Conservation (phyloP, 805 yeast genomes). For the Jamesozyma rosinii region DNA sequence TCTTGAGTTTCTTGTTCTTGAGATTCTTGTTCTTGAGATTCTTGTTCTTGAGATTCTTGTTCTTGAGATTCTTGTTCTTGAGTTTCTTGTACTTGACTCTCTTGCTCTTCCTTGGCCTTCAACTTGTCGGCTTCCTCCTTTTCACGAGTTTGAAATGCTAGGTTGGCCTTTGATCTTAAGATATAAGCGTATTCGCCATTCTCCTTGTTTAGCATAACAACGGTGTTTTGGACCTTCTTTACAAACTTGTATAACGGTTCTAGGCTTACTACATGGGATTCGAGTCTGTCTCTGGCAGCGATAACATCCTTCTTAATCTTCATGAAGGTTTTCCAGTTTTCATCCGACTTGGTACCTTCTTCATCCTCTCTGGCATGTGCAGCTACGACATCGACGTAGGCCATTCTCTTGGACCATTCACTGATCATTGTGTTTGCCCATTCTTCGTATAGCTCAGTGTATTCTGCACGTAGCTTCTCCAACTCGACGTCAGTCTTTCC, state of each 20-base stretch:
- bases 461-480: constrained; percentile 33
- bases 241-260: constrained; percentile 22
- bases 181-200: constrained; percentile 52
- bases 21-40: too few relatives aligned
- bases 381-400: constrained; percentile 31
- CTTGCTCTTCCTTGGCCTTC: constrained; percentile 7
- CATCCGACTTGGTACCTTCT: constrained; percentile 35
- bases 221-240: constrained; percentile 31
- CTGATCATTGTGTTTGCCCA: constrained; percentile 59
- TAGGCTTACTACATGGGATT: constrained; percentile 15
- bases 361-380: constrained; percentile 14
- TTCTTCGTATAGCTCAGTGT: constrained; percentile 62
- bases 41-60: too few relatives aligned
- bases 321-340: constrained; percentile 55
- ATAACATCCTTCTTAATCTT: constrained; percentile 46
- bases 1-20: too few relatives aligned
- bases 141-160: constrained; percentile 49
- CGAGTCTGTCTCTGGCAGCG: constrained; percentile 45
- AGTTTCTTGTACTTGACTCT: too few relatives aligned
- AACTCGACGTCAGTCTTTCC: constrained; percentile 30
- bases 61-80: too few relatives aligned
- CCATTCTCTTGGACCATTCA: constrained; percentile 55
- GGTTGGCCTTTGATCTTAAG: constrained; percentile 48
- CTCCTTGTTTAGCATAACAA: constrained; percentile 46
- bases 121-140: constrained; percentile 29